Conservation (phyloP, 352 stramenopile genomes). For the Globisporangium radiosum region DNA sequence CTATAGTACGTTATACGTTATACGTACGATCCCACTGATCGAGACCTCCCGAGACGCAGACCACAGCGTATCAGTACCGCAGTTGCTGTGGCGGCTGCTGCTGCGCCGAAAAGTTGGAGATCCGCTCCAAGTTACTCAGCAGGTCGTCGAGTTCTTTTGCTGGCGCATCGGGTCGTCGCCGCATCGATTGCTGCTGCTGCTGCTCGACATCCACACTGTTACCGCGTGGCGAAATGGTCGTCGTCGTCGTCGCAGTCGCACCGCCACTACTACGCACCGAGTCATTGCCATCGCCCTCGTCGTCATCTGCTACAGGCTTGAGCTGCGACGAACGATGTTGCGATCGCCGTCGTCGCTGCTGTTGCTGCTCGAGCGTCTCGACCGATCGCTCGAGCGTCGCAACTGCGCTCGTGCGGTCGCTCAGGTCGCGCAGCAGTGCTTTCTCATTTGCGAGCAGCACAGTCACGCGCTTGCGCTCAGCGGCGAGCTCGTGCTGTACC, state of each 20-base stretch:
- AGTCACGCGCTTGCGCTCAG: slow-evolving; percentile 52
- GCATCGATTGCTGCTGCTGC: slow-evolving; percentile 7
- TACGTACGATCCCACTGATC: no score
- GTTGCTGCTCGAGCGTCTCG: slow-evolving; percentile 26
- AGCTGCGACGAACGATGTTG: background rate
- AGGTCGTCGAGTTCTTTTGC: slow-evolving; percentile 56
- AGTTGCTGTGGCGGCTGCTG: slow-evolving; percentile 9
- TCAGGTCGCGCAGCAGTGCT: slow-evolving; percentile 57
- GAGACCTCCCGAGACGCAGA: no score
- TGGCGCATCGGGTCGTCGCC: slow-evolving; percentile 13
- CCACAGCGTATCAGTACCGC: slow-evolving; percentile 1
- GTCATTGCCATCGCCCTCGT: background rate
- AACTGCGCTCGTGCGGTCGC: slow-evolving; percentile 53
- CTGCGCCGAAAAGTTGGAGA: slow-evolving; percentile 50
- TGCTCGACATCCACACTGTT: slow-evolving; percentile 7
- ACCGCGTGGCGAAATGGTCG: slow-evolving; percentile 2
- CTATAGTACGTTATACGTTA: no score
- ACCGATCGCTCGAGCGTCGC: slow-evolving; percentile 45
- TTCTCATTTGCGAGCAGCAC: slow-evolving; percentile 66
- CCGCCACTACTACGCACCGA: slow-evolving; percentile 2
- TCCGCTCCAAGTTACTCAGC: slow-evolving; percentile 63
- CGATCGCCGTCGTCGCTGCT: slow-evolving; percentile 1
- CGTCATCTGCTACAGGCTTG: background rate
- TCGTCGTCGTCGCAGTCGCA: slow-evolving; percentile 4
- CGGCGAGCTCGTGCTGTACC: slow-evolving; percentile 57